Conservation (phyloP, 805 yeast species). For the Starmerella floris region DNA sequence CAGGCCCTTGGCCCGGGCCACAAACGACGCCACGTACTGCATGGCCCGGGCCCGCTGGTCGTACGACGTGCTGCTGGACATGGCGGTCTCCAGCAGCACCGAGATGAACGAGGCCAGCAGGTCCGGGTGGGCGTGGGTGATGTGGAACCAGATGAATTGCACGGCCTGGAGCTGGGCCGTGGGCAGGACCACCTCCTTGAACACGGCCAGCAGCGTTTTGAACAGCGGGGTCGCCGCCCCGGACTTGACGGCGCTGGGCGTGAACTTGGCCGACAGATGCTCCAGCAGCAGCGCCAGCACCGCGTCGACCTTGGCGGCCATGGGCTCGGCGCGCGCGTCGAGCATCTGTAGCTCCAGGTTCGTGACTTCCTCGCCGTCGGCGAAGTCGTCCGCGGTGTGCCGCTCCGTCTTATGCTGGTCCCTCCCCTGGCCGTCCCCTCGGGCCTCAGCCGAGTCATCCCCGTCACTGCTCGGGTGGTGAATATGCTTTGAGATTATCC, state of each 20-base stretch:
- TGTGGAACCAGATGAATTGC: conserved; percentile 70
- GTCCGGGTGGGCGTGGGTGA: conserved; percentile 70
- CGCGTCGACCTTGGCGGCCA: conserved; percentile 59
- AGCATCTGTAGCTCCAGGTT: conserved; percentile 26
- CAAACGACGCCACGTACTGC: conserved; percentile 81
- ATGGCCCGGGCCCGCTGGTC: conserved; percentile 76
- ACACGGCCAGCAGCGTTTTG: conserved; percentile 60
- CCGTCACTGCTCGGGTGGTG: conserved; percentile 24
- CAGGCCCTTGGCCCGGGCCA: conserved; percentile 71
- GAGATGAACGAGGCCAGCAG: conserved; percentile 76
- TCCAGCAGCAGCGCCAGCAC: conserved; percentile 46
- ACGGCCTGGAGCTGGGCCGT: conserved; percentile 84
- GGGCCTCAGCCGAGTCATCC: neutral
- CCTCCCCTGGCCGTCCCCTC: too few species aligned
- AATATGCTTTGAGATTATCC: conserved; percentile 22
- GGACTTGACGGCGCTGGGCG: conserved; percentile 37
- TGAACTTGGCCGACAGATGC: conserved; percentile 38
- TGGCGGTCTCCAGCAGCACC: conserved; percentile 67
- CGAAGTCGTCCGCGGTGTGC: neutral
- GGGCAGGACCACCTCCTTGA: conserved; percentile 71
- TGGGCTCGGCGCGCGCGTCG: conserved; percentile 36
- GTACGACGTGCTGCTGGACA: conserved; percentile 51
- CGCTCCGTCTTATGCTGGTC: neutral
- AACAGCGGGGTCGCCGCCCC: conserved; percentile 59
- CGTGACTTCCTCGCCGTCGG: conserved; percentile 26